Conservation (phyloP, 2,329 filamentous ascomycete species). For the Stachybotrys elegans region DNA sequence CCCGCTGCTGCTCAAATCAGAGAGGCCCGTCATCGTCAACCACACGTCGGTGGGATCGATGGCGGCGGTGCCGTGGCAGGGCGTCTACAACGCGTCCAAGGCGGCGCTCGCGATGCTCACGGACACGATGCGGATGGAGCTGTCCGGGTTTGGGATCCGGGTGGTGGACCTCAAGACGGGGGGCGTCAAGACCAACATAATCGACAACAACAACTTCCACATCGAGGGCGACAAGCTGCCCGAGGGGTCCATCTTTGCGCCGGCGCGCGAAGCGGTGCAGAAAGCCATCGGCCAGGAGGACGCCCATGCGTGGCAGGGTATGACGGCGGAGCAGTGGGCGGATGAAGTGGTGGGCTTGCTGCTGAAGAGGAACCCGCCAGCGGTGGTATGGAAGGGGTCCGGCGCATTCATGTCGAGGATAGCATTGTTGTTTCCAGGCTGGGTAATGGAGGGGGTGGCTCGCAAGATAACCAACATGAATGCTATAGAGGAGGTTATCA, state of each 20-base stretch:
- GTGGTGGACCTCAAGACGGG: slow-evolving; percentile 15
- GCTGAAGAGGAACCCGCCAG: slow-evolving; percentile 5
- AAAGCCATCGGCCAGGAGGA: slow-evolving; percentile 3
- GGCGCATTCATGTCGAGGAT: neutral
- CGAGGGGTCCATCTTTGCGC: slow-evolving; percentile 6
- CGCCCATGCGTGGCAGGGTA: neutral
- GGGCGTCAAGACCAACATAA: slow-evolving; percentile 7
- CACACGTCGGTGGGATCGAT: slow-evolving; percentile 12
- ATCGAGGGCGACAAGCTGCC: neutral
- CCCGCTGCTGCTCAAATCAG: slow-evolving; percentile 17
- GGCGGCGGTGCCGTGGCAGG: slow-evolving; percentile 5
- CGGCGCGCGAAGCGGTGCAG: slow-evolving; percentile 3
- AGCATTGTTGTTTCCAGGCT: neutral
- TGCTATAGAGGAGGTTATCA: slow-evolving; percentile 1
- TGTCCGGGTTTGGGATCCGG: slow-evolving; percentile 18
- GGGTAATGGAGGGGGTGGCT: neutral
- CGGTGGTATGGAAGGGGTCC: slow-evolving; percentile 7
- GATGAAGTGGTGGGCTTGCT: slow-evolving; percentile 1
- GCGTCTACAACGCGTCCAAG: slow-evolving; percentile 19
- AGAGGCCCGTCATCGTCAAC: slow-evolving; percentile 20
- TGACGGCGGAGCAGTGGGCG: slow-evolving; percentile 7
- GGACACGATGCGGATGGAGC: slow-evolving; percentile 20
- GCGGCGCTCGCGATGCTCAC: slow-evolving; percentile 16
- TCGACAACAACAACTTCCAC: slow-evolving; percentile 1
- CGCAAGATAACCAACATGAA: slow-evolving; percentile 5